phyloP scores from a whole-genome alignment of 2,329 filamentous ascomycete species.

The Berkeleyomyces rouxiae region DNA sequence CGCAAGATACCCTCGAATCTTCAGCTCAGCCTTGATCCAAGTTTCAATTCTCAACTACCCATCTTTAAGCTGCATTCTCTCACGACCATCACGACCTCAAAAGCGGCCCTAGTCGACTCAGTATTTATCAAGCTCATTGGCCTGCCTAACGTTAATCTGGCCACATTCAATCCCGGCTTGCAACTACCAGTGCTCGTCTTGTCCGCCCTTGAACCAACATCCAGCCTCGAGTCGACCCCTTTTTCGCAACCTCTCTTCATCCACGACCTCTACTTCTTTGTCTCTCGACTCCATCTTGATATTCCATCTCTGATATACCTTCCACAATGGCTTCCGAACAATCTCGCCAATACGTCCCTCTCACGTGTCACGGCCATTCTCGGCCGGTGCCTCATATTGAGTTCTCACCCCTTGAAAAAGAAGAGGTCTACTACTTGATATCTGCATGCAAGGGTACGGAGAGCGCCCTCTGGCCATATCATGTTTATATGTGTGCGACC shows the following conservation, averaged over 20 bases:
- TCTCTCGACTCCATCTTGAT: background rate
- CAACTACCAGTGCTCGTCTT: background rate
- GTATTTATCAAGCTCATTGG: background rate
- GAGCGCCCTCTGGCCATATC: background rate
- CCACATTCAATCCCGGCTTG: background rate
- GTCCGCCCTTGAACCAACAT: background rate
- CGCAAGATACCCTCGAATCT: background rate
- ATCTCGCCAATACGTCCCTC: conserved; percentile 53
- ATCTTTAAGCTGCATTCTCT: background rate
- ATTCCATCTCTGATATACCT: no score
- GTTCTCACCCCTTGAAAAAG: conserved; percentile 70
- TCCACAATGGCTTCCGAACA: conserved; percentile 17
- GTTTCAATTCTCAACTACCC: background rate
- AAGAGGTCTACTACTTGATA: conserved; percentile 78
- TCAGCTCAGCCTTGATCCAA: background rate
- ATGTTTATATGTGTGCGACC: conserved; percentile 9
- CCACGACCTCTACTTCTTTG: background rate
- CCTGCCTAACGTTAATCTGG: background rate
- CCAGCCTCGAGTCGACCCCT: background rate
- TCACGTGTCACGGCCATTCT: conserved; percentile 91
- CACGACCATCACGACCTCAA: background rate
- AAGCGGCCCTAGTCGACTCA: background rate
- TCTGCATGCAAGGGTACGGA: conserved; percentile 71
- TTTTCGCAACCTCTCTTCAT: background rate
- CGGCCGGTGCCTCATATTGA: conserved; percentile 80